phyloP scores from a whole-genome alignment of 2,329 filamentous ascomycete genomes.

The Ampelomyces quisqualis region DNA sequence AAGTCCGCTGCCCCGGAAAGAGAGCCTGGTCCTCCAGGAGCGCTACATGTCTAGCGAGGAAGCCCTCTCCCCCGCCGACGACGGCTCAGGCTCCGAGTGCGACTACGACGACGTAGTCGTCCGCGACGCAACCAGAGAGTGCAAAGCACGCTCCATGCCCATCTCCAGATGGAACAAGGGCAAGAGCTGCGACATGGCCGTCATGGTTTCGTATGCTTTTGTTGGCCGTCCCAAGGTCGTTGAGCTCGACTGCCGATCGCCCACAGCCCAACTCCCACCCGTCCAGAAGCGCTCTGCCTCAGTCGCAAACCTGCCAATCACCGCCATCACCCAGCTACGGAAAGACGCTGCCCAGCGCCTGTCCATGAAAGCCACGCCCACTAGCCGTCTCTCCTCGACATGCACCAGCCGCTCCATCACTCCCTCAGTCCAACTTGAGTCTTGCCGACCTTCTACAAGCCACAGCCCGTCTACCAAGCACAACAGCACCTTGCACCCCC shows the following conservation, averaged over 20 bases:
- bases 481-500: conserved; percentile 18
- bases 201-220: conserved; percentile 41
- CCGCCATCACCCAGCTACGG: conserved; percentile 31
- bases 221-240: conserved; percentile 44
- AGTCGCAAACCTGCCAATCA: conserved; percentile 34
- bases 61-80: conserved; percentile 41
- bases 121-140: conserved; percentile 31
- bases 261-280: conserved; percentile 16
- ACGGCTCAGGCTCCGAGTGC: conserved; percentile 31
- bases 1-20: conserved; percentile 17
- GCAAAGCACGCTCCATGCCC: conserved; percentile 36
- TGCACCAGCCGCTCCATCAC: conserved; percentile 26
- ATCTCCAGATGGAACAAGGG: conserved; percentile 37
- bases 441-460: conserved; percentile 33
- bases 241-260: conserved; percentile 32
- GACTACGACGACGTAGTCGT: conserved; percentile 37
- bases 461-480: conserved; percentile 28
- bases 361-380: conserved; percentile 26
- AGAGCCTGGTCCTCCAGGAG: conserved; percentile 35
- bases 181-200: conserved; percentile 41
- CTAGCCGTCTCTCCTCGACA: conserved; percentile 10
- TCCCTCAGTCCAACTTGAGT: conserved; percentile 21
- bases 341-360: conserved; percentile 30
- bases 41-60: conserved; percentile 45
- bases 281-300: conserved; percentile 37